Conservation (phyloP, 2,329 filamentous ascomycete genomes). For the Apiospora kogelbergensis region DNA sequence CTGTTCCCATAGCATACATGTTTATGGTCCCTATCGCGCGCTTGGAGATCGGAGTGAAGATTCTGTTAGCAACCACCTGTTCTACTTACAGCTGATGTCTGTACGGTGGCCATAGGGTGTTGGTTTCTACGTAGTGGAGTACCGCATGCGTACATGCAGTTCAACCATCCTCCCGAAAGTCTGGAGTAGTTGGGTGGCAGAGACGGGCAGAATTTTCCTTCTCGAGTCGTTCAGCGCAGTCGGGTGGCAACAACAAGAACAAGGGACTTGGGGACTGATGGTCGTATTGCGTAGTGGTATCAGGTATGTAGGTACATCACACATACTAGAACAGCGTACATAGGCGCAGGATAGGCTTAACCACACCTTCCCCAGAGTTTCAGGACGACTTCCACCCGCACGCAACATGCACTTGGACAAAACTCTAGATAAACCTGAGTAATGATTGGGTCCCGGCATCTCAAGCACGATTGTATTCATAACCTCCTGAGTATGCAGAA, state of each 20-base stretch:
- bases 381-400: neutral
- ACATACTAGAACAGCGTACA: neutral
- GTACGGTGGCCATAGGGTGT: neutral
- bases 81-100: neutral
- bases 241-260: neutral
- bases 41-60: neutral
- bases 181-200: neutral
- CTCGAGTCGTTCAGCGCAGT: neutral
- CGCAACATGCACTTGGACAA: neutral
- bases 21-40: neutral
- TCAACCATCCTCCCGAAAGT: neutral
- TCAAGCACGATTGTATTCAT: neutral
- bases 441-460: neutral
- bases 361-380: neutral
- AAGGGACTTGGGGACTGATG: too few species aligned
- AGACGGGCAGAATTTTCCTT: neutral
- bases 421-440: neutral
- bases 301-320: neutral
- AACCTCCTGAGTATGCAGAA: too few species aligned
- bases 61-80: neutral
- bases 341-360: neutral
- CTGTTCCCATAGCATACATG: neutral
- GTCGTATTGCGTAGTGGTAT: slow-evolving; percentile 1
- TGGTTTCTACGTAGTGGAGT: neutral
- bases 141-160: slow-evolving; percentile 2